Evolutionary conservation across 129 eudicot genomes (phyloP), one percentile per base, ranked within the genome.

Genomic region (Saposhnikovia divaricata): DNA sequence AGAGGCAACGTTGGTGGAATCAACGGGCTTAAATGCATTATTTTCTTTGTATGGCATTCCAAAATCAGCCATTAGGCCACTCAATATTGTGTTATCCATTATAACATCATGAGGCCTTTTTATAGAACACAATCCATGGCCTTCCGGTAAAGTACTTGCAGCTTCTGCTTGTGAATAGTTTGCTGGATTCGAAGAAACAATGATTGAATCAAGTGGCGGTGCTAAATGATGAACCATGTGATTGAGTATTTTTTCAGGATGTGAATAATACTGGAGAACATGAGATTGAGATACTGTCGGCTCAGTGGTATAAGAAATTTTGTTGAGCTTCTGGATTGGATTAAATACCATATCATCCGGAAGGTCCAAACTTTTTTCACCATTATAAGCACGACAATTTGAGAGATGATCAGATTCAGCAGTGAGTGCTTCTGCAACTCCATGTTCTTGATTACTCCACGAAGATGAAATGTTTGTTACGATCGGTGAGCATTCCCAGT

Each of bases 381-480:
- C 48, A 27, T 48, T 39, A 25, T 79, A 48, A 50, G 47, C 80
- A 50, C 40, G 19, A 47, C 11, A 19, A 34, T 72, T 72, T 5
- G 76, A 57, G 69, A 40, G 43, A 40, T 61, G 59, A 9, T 74
- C 78, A 8, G 88, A 81, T 43, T 45, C 57, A 27, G 79, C 81
- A 19, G 76, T 46, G 27, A 84, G 87, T 71, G 85, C 78, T 79
- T 80, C 90, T 72, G 80, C 84, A 48, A 83, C 51, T 40, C 73
- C 85, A 47, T 55, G 75, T 21, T 82, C 82, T n/a, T 87, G 88
- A 72, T 82, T 87, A 57, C 78, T 83, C 89, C 87, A 87, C 59
- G 86, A 86, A 71, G 84, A 80, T 1, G 90, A 59, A 40, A 63
- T 39, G 21, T 66, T 66, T 66, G 42, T 66, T 13, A 66, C 31